Evolutionary conservation across 148 eudicot species (phyloP), one percentile per base, ranked within the genome.

Genomic region (Pouteria glomerata): DNA sequence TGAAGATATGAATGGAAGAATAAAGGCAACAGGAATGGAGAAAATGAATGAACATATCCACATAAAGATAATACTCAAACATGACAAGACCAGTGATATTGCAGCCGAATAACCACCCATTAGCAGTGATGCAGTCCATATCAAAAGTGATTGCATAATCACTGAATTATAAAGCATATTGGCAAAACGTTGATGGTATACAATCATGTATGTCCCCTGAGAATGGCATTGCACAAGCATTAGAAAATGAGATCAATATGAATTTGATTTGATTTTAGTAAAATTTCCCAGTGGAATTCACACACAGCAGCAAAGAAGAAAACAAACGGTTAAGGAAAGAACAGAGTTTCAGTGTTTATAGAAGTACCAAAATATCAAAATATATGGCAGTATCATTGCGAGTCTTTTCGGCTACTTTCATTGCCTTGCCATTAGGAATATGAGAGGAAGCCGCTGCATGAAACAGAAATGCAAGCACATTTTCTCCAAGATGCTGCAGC

Each of bases 401-500:
- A 68, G 81, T 51, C 70, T 72, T 56, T 52, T 57, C 82, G 64
- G 73, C 73, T 52, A 68, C 80, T 68, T 82, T 78, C 62, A 47
- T 63, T 63, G 73, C 74, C 79, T 76, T 74, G 79, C 42, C 82
- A 61, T 80, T 79, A n/a, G 84, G 83, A 65, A 89, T 87, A 70
- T 73, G 78, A 67, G 91, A 66, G 65, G 87, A 83, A 44, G 91
- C 78, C 75, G 85, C 97, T 72, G 87, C 81, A 26, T 81, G 88
- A 79, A 84, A 86, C 82, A 95, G 80, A 82, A 89, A 95, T 12
- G 96, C 89, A 70, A 91, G 85, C 98, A 95, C 88, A 81, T 95
- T 95, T 76, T 91, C 98, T 80, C 98, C 98, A 74, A 91, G 92
- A 87, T 95, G 98, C 85, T 95, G 98, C 68, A 91, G 97, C 42